phyloP scores from a whole-genome alignment of 148 eudicot genomes.

The Camellia japonica region DNA sequence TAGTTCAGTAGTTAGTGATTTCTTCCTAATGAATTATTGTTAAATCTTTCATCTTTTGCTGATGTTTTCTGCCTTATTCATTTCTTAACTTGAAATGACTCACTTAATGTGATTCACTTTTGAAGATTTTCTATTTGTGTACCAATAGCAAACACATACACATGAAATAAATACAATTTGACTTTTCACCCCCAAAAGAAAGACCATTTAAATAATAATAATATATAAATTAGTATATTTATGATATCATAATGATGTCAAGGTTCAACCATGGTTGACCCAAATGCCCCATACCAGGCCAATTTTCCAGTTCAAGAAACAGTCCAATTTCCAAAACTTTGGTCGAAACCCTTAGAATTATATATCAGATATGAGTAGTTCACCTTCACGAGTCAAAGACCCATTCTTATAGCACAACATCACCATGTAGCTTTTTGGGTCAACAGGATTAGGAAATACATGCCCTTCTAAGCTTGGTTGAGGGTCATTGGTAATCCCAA shows the following conservation, averaged over 20 bases:
- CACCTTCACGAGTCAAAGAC: conserved; percentile 94
- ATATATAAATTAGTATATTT: background rate
- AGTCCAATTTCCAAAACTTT: background rate
- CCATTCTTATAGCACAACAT: conserved; percentile 94
- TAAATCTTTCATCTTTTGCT: background rate
- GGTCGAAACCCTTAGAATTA: background rate
- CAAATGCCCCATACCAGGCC: background rate
- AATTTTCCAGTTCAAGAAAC: background rate
- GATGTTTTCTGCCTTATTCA: background rate
- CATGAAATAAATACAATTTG: background rate
- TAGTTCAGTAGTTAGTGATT: background rate
- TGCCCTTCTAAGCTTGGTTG: conserved; percentile 85
- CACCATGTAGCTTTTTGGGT: conserved; percentile 82
- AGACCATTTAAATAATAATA: background rate
- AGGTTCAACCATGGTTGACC: background rate
- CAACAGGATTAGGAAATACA: conserved; percentile 90
- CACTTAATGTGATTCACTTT: background rate
- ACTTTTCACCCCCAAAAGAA: background rate
- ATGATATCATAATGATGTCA: background rate
- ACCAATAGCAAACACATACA: background rate
- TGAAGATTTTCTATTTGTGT: background rate
- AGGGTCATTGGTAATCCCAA: conserved; percentile 75
- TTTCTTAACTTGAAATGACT: background rate
- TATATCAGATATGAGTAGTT: background rate
- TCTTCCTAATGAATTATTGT: background rate